These are phyloP conservation scores for Globisporangium polare DNA, from an alignment of 352 stramenopile genomes.

Conservation along the genomic window DNA sequence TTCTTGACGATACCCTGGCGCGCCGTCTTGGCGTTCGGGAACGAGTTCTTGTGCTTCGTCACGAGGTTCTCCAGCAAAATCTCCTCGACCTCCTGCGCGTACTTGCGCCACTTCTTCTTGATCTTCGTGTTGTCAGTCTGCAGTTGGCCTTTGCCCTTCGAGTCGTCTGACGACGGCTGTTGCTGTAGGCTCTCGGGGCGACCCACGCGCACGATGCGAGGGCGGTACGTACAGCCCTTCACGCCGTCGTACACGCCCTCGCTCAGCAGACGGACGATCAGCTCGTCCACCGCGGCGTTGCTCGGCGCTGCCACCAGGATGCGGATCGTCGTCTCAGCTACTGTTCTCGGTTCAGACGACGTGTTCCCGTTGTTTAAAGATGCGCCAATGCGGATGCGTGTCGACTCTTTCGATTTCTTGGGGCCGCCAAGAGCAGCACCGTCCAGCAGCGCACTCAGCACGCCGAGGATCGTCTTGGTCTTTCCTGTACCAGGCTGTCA, in stretches of 20 bases:
- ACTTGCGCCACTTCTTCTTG: conserved; percentile 70
- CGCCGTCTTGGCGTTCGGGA: conserved; percentile 46
- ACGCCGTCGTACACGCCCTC: conserved; percentile 57
- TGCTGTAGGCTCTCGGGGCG: conserved; percentile 53
- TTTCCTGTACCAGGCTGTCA: conserved; percentile 74
- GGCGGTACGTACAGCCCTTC: conserved; percentile 44
- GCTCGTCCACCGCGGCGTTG: conserved; percentile 77
- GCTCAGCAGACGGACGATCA: conserved; percentile 64
- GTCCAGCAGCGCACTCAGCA: conserved; percentile 72
- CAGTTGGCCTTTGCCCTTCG: conserved; percentile 8
- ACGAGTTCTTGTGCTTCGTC: conserved; percentile 53
- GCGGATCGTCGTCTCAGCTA: conserved; percentile 57
- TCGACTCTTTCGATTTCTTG: conserved; percentile 45
- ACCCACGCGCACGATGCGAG: conserved; percentile 70
- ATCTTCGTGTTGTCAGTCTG: conserved; percentile 35
- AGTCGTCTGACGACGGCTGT: conserved; percentile 17
- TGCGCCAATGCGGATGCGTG: conserved; percentile 66
- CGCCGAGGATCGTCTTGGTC: conserved; percentile 77
- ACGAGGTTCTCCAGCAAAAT: conserved; percentile 70
- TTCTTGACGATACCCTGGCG: conserved; percentile 69
- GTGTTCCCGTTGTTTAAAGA: conserved; percentile 39
- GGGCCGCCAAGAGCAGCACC: conserved; percentile 47
- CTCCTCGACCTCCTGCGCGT: conserved; percentile 63
- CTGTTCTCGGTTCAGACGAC: conserved; percentile 34
- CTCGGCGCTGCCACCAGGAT: conserved; percentile 74